Conservation (phyloP, 352 stramenopile species). For the Phytopythium delawarense region DNA sequence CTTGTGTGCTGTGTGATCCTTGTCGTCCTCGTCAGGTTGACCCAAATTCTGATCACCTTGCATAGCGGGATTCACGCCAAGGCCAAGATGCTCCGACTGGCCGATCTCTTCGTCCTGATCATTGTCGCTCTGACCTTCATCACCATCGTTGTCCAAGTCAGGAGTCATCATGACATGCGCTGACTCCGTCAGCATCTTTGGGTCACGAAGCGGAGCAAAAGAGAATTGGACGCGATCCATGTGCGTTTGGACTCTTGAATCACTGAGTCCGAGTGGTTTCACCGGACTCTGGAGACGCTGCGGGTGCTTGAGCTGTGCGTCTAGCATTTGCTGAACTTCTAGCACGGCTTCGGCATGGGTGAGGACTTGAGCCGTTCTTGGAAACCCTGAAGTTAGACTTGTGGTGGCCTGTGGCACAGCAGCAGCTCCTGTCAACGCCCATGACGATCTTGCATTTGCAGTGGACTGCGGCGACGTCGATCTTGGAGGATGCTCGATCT, state of each 20-base stretch:
- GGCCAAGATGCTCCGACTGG: not conserved
- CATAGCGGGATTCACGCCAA: not conserved
- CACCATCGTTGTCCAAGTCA: slow-evolving; percentile 17
- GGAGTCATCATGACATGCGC: slow-evolving; percentile 11
- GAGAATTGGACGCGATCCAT: slow-evolving; percentile 15
- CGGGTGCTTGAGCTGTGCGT: slow-evolving; percentile 28
- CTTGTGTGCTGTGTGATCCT: slow-evolving; percentile 18
- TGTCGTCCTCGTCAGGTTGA: slow-evolving; percentile 9
- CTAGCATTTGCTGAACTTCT: slow-evolving; percentile 47
- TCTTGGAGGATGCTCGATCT: slow-evolving; percentile 4
- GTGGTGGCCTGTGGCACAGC: not conserved
- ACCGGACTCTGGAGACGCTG: slow-evolving; percentile 2
- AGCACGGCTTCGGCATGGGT: slow-evolving; percentile 38
- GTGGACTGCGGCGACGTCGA: not conserved
- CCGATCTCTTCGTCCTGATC: not conserved
- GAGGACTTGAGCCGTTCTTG: slow-evolving; percentile 10
- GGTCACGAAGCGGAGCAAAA: slow-evolving; percentile 39
- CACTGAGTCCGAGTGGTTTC: not conserved
- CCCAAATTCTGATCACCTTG: not conserved
- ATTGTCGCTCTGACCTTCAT: slow-evolving; percentile 3
- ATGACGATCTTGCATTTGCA: not conserved
- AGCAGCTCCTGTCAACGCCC: not conserved
- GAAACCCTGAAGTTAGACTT: slow-evolving; percentile 2
- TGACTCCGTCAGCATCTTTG: slow-evolving; percentile 25
- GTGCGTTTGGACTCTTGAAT: not conserved